Percentiles rank a stretch among this genome's conserved stretches.
These are phyloP conservation scores for Papiliotrema fonsecae DNA, from an alignment of 1,284 basidiomycete genomes.

Conservation along the genomic window DNA sequence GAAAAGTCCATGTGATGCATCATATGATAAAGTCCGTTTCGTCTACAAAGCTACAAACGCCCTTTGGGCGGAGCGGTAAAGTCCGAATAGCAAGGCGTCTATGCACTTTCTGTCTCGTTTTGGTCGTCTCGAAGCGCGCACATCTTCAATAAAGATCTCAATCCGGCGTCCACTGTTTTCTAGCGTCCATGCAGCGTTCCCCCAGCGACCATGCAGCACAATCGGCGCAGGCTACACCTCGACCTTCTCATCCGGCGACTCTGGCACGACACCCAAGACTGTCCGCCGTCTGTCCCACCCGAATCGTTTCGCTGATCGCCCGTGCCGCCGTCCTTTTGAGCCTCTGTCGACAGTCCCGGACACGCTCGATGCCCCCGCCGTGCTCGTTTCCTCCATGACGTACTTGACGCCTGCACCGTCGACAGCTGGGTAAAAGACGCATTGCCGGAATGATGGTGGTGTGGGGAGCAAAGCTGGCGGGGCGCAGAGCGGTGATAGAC, in stretches of 20 bases:
- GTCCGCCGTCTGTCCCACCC: background rate
- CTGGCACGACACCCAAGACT: background rate
- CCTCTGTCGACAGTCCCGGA: background rate
- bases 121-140: too few species aligned
- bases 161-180: background rate
- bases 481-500: background rate
- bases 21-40: too few species aligned
- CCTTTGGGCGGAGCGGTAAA: too few species aligned
- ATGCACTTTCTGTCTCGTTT: too few species aligned
- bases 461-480: too few species aligned
- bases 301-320: background rate
- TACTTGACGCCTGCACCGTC: too few species aligned
- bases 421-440: background rate
- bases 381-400: background rate
- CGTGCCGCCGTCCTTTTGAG: background rate
- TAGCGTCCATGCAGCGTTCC: background rate
- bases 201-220: too few species aligned
- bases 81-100: too few species aligned
- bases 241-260: background rate
- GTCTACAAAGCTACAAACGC: too few species aligned
- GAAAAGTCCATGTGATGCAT: too few species aligned
- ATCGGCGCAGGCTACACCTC: slow-evolving; percentile 1
- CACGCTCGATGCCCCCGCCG: background rate
- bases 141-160: too few species aligned
- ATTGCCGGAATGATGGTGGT: too few species aligned